phyloP scores from a whole-genome alignment of 768 basidiomycete species.

The Amanita brunnescens region DNA sequence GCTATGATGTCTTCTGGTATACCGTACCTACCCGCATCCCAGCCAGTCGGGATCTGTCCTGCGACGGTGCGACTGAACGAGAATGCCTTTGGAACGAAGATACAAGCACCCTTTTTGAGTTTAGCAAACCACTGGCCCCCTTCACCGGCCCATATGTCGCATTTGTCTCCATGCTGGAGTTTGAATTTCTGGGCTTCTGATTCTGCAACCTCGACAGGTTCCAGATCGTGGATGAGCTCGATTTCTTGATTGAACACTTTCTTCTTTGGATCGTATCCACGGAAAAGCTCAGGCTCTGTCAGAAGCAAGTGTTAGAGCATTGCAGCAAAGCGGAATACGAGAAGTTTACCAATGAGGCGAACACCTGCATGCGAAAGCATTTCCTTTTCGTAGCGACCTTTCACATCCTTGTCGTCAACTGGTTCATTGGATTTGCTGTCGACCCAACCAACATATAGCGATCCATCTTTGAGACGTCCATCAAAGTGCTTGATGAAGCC shows the following conservation, averaged over 20 bases:
- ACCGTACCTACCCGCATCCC: slow-evolving; percentile 94
- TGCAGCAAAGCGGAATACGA: not conserved
- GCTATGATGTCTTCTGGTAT: slow-evolving; percentile 94
- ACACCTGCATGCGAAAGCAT: slow-evolving; percentile 88
- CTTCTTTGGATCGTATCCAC: slow-evolving; percentile 95
- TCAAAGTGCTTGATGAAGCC: slow-evolving; percentile 98
- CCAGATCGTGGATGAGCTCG: slow-evolving; percentile 92
- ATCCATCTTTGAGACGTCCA: slow-evolving; percentile 88
- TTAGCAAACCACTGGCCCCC: slow-evolving; percentile 97
- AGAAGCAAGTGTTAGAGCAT: slow-evolving; percentile 8
- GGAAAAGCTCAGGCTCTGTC: slow-evolving; percentile 93
- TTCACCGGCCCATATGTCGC: slow-evolving; percentile 88
- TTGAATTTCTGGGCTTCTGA: slow-evolving; percentile 94
- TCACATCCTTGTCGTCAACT: slow-evolving; percentile 96
- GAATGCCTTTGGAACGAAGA: slow-evolving; percentile 92
- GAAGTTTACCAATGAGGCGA: slow-evolving; percentile 75
- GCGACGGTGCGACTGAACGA: slow-evolving; percentile 91
- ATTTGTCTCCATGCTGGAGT: slow-evolving; percentile 92
- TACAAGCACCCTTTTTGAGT: slow-evolving; percentile 94
- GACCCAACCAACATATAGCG: slow-evolving; percentile 96
- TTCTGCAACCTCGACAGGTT: slow-evolving; percentile 88
- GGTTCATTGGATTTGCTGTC: slow-evolving; percentile 90
- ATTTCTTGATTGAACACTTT: slow-evolving; percentile 97
- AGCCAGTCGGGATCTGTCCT: slow-evolving; percentile 95
- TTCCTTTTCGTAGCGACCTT: slow-evolving; percentile 89